These are phyloP conservation scores for Tolypocladium nubicola DNA, from an alignment of 2,329 filamentous ascomycete species.

Conservation along the genomic window DNA sequence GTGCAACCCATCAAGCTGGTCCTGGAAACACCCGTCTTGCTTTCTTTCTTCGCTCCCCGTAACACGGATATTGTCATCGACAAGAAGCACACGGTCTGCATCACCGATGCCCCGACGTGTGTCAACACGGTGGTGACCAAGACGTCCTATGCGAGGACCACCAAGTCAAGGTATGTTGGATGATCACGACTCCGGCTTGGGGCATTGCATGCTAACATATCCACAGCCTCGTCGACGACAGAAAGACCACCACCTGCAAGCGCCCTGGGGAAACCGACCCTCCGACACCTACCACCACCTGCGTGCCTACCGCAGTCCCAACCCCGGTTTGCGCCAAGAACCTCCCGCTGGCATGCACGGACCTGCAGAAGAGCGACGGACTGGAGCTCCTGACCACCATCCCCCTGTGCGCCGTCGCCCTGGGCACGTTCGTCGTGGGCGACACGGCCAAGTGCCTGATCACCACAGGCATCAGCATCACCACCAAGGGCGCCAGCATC, in stretches of 20 bases:
- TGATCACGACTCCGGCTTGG: background rate
- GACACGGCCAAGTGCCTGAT: slow-evolving; percentile 2
- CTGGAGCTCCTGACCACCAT: background rate
- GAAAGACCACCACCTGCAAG: too few species aligned
- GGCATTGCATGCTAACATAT: too few species aligned
- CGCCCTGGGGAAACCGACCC: too few species aligned
- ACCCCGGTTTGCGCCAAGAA: background rate
- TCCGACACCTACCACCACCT: background rate
- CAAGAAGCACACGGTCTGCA: slow-evolving; percentile 1
- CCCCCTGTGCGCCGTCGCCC: background rate
- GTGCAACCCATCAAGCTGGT: slow-evolving; percentile 4
- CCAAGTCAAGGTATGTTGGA: background rate
- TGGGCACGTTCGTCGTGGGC: background rate
- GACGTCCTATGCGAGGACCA: background rate
- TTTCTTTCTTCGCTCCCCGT: slow-evolving; percentile 1
- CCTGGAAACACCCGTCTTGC: slow-evolving; percentile 2
- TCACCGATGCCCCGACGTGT: slow-evolving; percentile 4
- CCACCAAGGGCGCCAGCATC: background rate
- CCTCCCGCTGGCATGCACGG: slow-evolving; percentile 2
- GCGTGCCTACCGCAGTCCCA: background rate
- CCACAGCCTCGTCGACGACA: background rate
- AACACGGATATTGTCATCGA: slow-evolving; percentile 5
- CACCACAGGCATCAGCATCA: background rate
- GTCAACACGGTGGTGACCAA: slow-evolving; percentile 5
- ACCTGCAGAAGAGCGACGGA: slow-evolving; percentile 1